Base-by-base conservation (phyloP, 495 filamentous ascomycete species). In the Evansstolkia leycettana region DNA sequence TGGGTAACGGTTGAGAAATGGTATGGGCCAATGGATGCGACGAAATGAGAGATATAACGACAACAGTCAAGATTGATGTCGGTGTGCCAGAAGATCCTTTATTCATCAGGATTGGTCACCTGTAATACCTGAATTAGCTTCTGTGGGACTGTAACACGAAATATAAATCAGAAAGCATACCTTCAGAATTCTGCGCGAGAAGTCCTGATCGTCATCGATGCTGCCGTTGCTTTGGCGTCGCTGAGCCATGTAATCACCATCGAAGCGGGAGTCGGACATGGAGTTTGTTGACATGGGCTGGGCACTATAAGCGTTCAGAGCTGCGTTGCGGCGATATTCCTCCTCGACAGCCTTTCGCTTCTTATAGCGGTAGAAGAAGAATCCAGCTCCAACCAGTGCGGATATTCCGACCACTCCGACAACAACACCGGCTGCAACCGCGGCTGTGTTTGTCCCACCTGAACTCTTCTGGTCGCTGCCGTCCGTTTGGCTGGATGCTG, bases 171-270 rank as follows among this genome's bases (percentile, higher is more conserved):
- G 16, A 37, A 1, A 35, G 59, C 71, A 38, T 65, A 90, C 90
- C 76, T 90, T 84, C 52, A 98, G 69, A 56, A 98, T 94, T 50
- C 82, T 81, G 57, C 90, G 75, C 39, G 90, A 95, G 62, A 95
- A 98, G 58, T 96, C 90, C 55, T 92, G 76, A 60, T 94, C 90
- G 54, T 98, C 92, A 46, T 88, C 89, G 52, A 98, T 96, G 62
- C 89, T 95, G 46, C 89, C 90, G 58, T 89, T 84, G 59, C 90
- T 96, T 64, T 89, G 77, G 55, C 90, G 75, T 50, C 86, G 70
- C 45, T 90, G 76, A 38, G 76, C 75, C 78, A 94, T 83, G 37
- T 68, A 72, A 33, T 80, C 76, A 15, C 89, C 85, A 43, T 98
- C 90, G 40, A 95, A 80, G 15, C 92, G 75, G 29, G 82, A 79